Evolutionary conservation across 345 rosid genomes (phyloP), one percentile per base, ranked within the genome.

Genomic region (Populus ilicifolia): DNA sequence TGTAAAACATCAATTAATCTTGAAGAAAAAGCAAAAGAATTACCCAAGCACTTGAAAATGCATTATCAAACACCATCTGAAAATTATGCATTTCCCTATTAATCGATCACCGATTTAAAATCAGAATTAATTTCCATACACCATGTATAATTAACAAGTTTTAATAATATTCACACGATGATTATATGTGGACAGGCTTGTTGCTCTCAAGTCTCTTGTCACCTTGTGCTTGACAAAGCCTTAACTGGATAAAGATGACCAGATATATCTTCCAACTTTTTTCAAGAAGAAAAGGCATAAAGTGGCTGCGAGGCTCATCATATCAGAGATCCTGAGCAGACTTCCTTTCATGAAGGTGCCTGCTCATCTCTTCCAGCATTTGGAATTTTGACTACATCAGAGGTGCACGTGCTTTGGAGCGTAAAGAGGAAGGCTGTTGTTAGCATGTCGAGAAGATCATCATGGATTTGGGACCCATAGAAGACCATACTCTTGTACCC

Each of bases 401-500:
- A 3, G 13, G 43, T 23, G 81, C 85, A 82, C 78, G 83, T 82
- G 87, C 25, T 64, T 39, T 8, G 76, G 77, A 33, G 77, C 80
- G 85, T 85, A 67, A 84, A 80, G 83, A 77, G 54, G 83, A 84
- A 84, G 86, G 39, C 23, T 82, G 78, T 56, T 65, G 73, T 5
- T 61, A 61, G 52, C 30, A 33, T 33, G 79, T 59, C 74, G 12
- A 77, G 68, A 17, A 20, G 79, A 59, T 44, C 12, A 38, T 69
- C 27, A 70, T 70, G 61, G 74, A 67, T 35, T 62, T 61, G 29
- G 80, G 71, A 52, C 76, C 69, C 30, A 8, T 13, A 63, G 43
- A 41, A n/a, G 33, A 69, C 65, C 59, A 76, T 56, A 38, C 59
- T 83, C 12, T 70, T 35, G 13, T n/a, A 2, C 20, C 30, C 46